Evolutionary conservation across 2,329 filamentous ascomycete genomes (phyloP).

Genomic region (Xylariaceae sp.): DNA sequence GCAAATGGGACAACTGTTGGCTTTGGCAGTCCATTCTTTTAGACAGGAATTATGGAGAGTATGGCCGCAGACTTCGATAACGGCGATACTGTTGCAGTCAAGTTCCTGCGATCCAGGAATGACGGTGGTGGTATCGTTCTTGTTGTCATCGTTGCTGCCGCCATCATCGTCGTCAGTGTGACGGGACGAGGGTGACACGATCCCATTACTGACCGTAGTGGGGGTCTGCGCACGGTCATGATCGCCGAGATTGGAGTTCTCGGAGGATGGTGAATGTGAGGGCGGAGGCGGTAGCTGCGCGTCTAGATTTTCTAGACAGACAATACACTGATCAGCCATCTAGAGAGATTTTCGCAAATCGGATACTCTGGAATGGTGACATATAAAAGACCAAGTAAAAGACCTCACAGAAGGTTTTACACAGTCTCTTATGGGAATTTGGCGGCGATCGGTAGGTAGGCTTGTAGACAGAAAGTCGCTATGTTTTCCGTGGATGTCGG

Average conservation of each 20-base stretch:
- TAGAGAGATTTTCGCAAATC: slow-evolving; percentile 32
- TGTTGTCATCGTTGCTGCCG: slow-evolving; percentile 16
- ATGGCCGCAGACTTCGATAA: slow-evolving; percentile 76
- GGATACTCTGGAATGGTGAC: slow-evolving; percentile 31
- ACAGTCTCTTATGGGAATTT: slow-evolving; percentile 13
- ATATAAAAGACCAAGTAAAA: slow-evolving; percentile 37
- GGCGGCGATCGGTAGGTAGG: too few species aligned
- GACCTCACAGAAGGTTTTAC: slow-evolving; percentile 24
- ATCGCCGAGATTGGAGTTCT: slow-evolving; percentile 10
- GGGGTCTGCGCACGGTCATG: slow-evolving; percentile 15
- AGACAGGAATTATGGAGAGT: slow-evolving; percentile 89
- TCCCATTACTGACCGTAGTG: slow-evolving; percentile 14
- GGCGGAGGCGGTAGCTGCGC: slow-evolving; percentile 24
- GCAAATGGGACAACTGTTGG: slow-evolving; percentile 97
- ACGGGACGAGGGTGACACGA: slow-evolving; percentile 24
- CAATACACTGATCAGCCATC: slow-evolving; percentile 63
- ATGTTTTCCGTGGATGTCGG: not conserved
- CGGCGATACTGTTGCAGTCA: slow-evolving; percentile 45
- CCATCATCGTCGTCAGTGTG: slow-evolving; percentile 26
- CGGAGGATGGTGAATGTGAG: slow-evolving; percentile 25
- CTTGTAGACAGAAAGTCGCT: slow-evolving; percentile 21
- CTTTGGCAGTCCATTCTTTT: slow-evolving; percentile 89
- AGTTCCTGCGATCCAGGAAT: slow-evolving; percentile 20
- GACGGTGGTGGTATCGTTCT: slow-evolving; percentile 22
- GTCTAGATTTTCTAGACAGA: slow-evolving; percentile 59